Percentiles rank a stretch among this genome's conserved stretches.
These are phyloP conservation scores for Xenoacremonium recifei DNA, from an alignment of 2,329 filamentous ascomycete genomes.

Conservation along the genomic window DNA sequence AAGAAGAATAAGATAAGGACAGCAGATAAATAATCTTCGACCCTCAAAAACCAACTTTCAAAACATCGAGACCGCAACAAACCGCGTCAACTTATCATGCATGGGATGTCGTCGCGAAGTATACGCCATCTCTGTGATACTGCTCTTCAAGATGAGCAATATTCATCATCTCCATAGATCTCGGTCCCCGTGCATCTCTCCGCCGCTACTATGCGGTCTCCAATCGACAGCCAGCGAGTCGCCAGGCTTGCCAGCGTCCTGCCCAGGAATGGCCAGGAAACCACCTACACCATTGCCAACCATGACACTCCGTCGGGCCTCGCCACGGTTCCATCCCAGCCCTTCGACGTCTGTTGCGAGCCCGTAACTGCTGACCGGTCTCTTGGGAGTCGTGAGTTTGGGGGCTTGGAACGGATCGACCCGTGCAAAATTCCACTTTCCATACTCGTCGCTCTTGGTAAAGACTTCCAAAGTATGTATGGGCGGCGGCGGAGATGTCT, in stretches of 20 bases:
- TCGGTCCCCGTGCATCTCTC: conserved; percentile 26
- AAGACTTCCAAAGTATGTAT: conserved; percentile 59
- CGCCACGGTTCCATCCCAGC: conserved; percentile 49
- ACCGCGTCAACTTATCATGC: too few relatives aligned
- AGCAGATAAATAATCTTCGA: too few relatives aligned
- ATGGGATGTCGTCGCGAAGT: too few relatives aligned
- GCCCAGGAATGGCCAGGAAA: conserved; percentile 51
- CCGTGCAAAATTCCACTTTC: conserved; percentile 58
- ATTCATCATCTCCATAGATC: conserved; percentile 21
- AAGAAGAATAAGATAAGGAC: too few relatives aligned
- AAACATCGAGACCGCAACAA: too few relatives aligned
- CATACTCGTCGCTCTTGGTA: conserved; percentile 57
- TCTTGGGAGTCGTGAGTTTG: conserved; percentile 26
- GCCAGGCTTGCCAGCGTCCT: too few relatives aligned
- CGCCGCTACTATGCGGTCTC: conserved; percentile 40
- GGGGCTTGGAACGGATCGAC: conserved; percentile 35
- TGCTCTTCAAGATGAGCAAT: too few relatives aligned
- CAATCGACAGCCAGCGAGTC: conserved; percentile 7
- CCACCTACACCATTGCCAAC: conserved; percentile 50
- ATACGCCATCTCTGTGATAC: too few relatives aligned
- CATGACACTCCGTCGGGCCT: conserved; percentile 53
- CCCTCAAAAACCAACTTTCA: too few relatives aligned
- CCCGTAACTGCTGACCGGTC: conserved; percentile 57
- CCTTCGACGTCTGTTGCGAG: conserved; percentile 51
- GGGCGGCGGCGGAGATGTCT: conserved; percentile 35